Base-by-base conservation (phyloP, 306 rosid genomes). In the Cicer chorassanicum region DNA sequence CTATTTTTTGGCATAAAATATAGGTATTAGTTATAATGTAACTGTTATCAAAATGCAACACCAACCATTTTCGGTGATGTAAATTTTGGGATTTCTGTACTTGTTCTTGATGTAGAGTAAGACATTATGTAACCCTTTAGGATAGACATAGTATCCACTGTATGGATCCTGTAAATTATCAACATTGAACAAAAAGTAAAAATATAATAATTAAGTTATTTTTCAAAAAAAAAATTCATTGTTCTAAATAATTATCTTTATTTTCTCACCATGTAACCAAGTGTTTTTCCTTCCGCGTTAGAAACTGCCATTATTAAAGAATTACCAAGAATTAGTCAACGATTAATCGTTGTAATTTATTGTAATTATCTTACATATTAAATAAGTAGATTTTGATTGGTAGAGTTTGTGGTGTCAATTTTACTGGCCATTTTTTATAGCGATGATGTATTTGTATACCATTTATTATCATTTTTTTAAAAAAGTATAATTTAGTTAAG, bases 31-130 rank as follows among this genome's bases (percentile, higher is more conserved):
- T 19, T 75, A 14, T 4, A 19, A 19, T 4, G 2, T 19, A 8
- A 9, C 4, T 9, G 9, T 8, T 19, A 5, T 71, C 7, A 46
- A 60, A 8, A 73, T 59, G 29, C 29, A 49, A n/a, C 4, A 12
- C 70, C 0, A 54, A 84, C 82, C 84, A 80, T 84, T 84, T 70
- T 84, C 84, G 2, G 84, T 66, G 24, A 84, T 68, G 56, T 84
- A 80, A 53, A 80, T 73, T 7, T 62, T 77, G 1, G 82, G 80
- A 62, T 62, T 61, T 50, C 29, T 6, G 16, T 84, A 80, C 50
- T 76, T 76, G 0, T 72, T 13, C 76, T 80, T 76, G 0, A 80
- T 4, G 34, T 60, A 57, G 11, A 38, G 42, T 65, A 84, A 24
- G 4, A 84, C 11, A 7, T 62, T 46, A 19, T 80, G 68, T 49